phyloP scores from a whole-genome alignment of 1,139 yeast species.

The Protomyces macrosporus region DNA sequence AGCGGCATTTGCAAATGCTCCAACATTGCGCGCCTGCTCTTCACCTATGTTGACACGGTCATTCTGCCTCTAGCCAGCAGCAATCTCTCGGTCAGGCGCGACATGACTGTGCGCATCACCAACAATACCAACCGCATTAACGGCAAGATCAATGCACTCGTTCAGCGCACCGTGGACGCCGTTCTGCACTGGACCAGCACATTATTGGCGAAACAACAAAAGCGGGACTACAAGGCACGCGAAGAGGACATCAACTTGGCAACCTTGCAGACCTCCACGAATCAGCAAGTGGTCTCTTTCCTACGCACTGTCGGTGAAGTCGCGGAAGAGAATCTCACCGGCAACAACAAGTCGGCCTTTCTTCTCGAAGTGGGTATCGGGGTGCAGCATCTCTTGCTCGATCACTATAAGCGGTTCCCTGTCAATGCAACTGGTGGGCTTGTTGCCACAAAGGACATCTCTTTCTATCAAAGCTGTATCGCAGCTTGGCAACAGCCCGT shows the following conservation, averaged over 20 bases:
- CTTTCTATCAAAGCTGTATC: slow-evolving; percentile 66
- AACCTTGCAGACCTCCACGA: slow-evolving; percentile 42
- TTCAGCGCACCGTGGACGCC: slow-evolving; percentile 54
- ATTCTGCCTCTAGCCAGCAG: slow-evolving; percentile 67
- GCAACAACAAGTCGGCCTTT: slow-evolving; percentile 51
- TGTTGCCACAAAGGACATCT: slow-evolving; percentile 76
- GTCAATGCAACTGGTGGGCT: slow-evolving; percentile 81
- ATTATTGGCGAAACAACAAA: slow-evolving; percentile 57
- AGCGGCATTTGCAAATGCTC: slow-evolving; percentile 53
- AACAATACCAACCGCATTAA: slow-evolving; percentile 65
- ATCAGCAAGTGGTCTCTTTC: slow-evolving; percentile 57
- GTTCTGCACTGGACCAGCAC: slow-evolving; percentile 35
- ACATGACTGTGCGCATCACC: slow-evolving; percentile 62
- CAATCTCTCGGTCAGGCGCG: slow-evolving; percentile 45
- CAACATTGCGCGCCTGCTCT: slow-evolving; percentile 59
- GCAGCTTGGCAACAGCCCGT: slow-evolving; percentile 65
- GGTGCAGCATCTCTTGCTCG: slow-evolving; percentile 56
- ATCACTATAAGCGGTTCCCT: slow-evolving; percentile 69
- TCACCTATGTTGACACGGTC: slow-evolving; percentile 66
- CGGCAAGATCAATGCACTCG: slow-evolving; percentile 59
- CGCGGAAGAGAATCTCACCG: slow-evolving; percentile 44
- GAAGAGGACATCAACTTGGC: slow-evolving; percentile 37
- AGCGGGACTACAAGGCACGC: slow-evolving; percentile 54
- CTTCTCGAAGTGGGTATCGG: slow-evolving; percentile 57
- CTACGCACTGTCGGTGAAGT: slow-evolving; percentile 39